A percentile compares a stretch with the other conserved stretches of the same genome.
phyloP scores from a whole-genome alignment of 2,329 filamentous ascomycete species.

The Emergomyces pasteurianus region DNA sequence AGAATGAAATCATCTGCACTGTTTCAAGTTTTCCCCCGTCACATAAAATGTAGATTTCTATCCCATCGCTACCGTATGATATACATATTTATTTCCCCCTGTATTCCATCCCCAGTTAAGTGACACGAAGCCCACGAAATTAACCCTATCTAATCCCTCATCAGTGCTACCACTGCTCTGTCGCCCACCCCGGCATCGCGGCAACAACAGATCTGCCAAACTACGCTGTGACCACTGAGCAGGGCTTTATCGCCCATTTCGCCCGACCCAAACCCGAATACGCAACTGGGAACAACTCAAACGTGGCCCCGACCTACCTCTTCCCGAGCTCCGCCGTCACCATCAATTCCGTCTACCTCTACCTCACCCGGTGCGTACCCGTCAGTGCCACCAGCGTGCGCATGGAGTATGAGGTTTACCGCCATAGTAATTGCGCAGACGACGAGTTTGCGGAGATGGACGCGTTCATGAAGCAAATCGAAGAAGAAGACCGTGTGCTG shows the following conservation, averaged over 20 bases:
- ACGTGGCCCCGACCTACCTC: conserved; percentile 22
- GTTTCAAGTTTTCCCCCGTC: neutral
- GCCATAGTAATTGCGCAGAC: conserved; percentile 48
- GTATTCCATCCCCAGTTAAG: neutral
- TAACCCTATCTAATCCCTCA: conserved; percentile 4
- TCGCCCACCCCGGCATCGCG: conserved; percentile 47
- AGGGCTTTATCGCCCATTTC: conserved; percentile 41
- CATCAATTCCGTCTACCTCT: conserved; percentile 18
- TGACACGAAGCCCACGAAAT: neutral
- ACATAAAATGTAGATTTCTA: too few relatives aligned
- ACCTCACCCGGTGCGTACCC: conserved; percentile 31
- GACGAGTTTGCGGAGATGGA: conserved; percentile 47
- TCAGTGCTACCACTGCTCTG: conserved; percentile 51
- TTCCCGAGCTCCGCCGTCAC: conserved; percentile 23
- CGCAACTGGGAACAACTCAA: conserved; percentile 35
- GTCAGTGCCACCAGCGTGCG: conserved; percentile 37
- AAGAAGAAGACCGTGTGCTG: conserved; percentile 53
- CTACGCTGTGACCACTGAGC: conserved; percentile 41
- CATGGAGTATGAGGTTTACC: conserved; percentile 53
- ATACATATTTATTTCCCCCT: neutral
- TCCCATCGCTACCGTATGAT: too few relatives aligned
- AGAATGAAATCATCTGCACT: too few relatives aligned
- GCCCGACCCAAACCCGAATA: conserved; percentile 16
- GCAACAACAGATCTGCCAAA: conserved; percentile 45
- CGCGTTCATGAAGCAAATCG: conserved; percentile 51